Evolutionary conservation across 225 moss, liverwort and hornwort species (phyloP), one percentile per base, ranked within the genome.

Genomic region (Pleurozium schreberi): DNA sequence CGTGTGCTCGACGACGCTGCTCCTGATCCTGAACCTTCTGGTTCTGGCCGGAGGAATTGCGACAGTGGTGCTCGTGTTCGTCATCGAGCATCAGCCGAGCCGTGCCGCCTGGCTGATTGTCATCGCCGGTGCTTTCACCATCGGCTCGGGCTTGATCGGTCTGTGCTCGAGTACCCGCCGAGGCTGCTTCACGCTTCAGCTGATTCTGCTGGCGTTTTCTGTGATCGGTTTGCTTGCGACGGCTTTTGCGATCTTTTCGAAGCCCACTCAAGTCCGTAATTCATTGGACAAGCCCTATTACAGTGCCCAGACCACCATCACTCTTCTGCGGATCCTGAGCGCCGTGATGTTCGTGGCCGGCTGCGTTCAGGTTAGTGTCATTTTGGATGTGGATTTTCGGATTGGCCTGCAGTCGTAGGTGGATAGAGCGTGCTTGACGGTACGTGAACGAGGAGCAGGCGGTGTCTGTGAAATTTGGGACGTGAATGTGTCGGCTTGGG

Each of bases 151-250:
- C 26, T 87, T 94, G 89, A 85, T 94, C 47, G 94, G 94, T 31
- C 92, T 94, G 57, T 93, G 88, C 83, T 94, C 94, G n/a, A 94
- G 94, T 49, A 94, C 93, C 33, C 87, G 94, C 33, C 90, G 94
- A 19, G 94, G 94, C 26, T 94, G 94, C 84, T 94, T 94, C 91
- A 94, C 94, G 10, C 91, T 93, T 23, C 93, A 94, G 89, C 92
- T 94, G 30, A 68, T 94, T 47, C 90, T 94, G 84, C 88, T 94
- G 81, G 94, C 94, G 62, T 94, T 93, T 42, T 94, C 93, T 8
- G 89, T 94, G 85, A 92, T 94, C 81, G 94, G 94, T 58, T 92
- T 94, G 76, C 14, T 94, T 16, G 94, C 93, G 82, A 93, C 92
- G 78, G 92, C 94, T 11, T 89, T 93, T 62, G 88, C 94, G 57